Conservation (phyloP, 148 eudicot species). For the Cornus suecica region DNA sequence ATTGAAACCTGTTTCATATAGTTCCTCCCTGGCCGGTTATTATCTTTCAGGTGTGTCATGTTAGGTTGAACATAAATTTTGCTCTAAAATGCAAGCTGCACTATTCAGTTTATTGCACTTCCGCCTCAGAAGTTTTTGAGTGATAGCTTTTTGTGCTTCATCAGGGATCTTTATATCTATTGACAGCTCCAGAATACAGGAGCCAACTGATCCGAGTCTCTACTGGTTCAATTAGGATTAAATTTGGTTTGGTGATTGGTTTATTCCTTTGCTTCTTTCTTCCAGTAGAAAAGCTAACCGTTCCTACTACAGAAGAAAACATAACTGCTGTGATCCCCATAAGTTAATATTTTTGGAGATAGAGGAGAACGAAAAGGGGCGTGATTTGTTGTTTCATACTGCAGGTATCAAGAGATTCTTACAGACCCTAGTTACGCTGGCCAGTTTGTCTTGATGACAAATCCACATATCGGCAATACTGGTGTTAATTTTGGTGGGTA, state of each 20-base stretch:
- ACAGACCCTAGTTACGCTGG: conserved; percentile 99
- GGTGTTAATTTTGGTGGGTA: conserved; percentile 90
- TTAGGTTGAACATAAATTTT: neutral
- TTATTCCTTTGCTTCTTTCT: neutral
- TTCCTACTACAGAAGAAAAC: neutral
- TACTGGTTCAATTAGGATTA: neutral
- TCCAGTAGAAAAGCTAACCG: neutral
- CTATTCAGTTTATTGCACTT: neutral
- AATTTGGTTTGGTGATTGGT: neutral
- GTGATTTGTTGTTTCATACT: conserved; percentile 4
- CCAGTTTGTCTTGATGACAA: conserved; percentile 96
- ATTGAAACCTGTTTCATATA: neutral
- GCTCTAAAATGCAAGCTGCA: neutral
- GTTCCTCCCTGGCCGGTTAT: neutral
- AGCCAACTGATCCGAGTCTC: neutral
- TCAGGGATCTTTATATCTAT: neutral
- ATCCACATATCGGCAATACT: conserved; percentile 96
- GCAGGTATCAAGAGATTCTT: conserved; percentile 93
- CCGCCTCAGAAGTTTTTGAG: neutral
- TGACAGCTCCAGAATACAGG: neutral
- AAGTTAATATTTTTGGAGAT: neutral
- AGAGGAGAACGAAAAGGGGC: neutral
- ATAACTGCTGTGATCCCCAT: neutral
- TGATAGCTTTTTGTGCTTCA: neutral
- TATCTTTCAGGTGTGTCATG: neutral